A percentile compares a stretch with the other conserved stretches of the same genome.
Evolutionary conservation across 208 protist genomes (phyloP).

Genomic region (Crithidia mellificae): DNA sequence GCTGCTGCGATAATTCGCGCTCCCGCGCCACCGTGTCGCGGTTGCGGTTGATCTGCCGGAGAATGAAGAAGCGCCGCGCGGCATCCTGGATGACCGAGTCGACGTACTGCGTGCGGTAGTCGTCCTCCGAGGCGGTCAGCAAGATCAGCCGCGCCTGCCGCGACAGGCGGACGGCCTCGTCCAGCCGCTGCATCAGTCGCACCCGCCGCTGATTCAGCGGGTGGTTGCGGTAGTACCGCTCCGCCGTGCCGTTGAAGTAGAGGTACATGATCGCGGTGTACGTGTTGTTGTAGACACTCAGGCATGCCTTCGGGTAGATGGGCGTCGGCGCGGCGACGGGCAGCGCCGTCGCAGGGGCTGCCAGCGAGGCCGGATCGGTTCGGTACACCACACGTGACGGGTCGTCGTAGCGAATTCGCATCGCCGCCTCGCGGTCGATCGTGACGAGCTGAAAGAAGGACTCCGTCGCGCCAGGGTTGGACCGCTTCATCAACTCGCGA

Average conservation of each 20-base stretch:
- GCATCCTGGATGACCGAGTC: conserved; percentile 36
- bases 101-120: conserved; percentile 40
- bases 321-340: not conserved
- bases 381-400: conserved; percentile 7
- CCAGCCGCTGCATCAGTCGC: conserved; percentile 34
- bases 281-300: conserved; percentile 3
- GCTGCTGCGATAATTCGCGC: not conserved
- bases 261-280: conserved; percentile 33
- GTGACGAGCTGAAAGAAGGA: conserved; percentile 27
- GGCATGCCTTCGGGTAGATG: not conserved
- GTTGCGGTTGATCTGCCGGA: conserved; percentile 23
- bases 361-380: not conserved
- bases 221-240: conserved; percentile 34
- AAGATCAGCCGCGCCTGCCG: conserved; percentile 39
- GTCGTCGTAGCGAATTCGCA: not conserved
- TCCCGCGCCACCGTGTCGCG: conserved; percentile 3
- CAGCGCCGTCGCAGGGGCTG: not conserved
- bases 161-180: conserved; percentile 34
- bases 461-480: conserved; percentile 1
- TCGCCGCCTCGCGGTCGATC: conserved; percentile 19
- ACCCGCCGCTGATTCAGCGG: conserved; percentile 38
- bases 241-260: conserved; percentile 52
- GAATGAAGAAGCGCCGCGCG: conserved; percentile 23
- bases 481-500: conserved; percentile 21
- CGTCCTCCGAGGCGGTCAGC: conserved; percentile 36